phyloP scores from a whole-genome alignment of 2,329 filamentous ascomycete species.

The Ceratocystis cacaofunesta region DNA sequence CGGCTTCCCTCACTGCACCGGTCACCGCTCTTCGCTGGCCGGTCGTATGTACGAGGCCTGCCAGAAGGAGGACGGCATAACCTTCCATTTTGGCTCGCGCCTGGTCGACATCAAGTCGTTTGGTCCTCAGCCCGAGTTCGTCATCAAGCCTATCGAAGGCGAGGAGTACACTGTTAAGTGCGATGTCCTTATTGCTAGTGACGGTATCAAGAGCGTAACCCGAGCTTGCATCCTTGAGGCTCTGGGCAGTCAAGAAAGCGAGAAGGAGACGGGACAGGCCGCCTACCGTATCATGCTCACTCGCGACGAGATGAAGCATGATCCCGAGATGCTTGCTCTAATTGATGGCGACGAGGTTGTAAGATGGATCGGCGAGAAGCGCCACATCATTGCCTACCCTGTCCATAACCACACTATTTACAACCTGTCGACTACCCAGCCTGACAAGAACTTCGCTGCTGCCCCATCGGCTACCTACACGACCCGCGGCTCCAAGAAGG shows the following conservation, averaged over 20 bases:
- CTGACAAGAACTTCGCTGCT: constrained; percentile 44
- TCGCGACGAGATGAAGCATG: constrained; percentile 48
- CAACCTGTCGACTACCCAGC: constrained; percentile 48
- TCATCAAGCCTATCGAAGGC: constrained; percentile 40
- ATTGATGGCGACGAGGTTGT: constrained; percentile 53
- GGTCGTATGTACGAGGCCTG: constrained; percentile 57
- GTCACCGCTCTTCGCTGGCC: constrained; percentile 59
- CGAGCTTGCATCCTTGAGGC: constrained; percentile 40
- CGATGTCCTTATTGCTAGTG: constrained; percentile 38
- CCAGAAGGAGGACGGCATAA: constrained; percentile 44
- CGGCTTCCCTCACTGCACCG: constrained; percentile 64
- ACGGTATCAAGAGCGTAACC: constrained; percentile 40
- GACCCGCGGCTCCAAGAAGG: constrained; percentile 43
- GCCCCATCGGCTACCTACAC: constrained; percentile 47
- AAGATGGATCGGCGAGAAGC: constrained; percentile 60
- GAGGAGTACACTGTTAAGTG: constrained; percentile 39
- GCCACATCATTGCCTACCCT: constrained; percentile 67
- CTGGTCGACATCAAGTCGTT: constrained; percentile 44
- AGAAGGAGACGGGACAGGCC: constrained; percentile 58
- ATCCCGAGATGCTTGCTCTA: constrained; percentile 52
- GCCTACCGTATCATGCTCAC: constrained; percentile 67
- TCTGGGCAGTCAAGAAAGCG: constrained; percentile 36
- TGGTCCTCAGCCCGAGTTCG: constrained; percentile 44
- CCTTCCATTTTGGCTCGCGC: constrained; percentile 50
- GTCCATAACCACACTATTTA: constrained; percentile 52